Percentiles rank a stretch among this genome's conserved stretches.
Evolutionary conservation across 176 grass and related monocot genomes (phyloP).

Genomic region (Raddia distichophylla): DNA sequence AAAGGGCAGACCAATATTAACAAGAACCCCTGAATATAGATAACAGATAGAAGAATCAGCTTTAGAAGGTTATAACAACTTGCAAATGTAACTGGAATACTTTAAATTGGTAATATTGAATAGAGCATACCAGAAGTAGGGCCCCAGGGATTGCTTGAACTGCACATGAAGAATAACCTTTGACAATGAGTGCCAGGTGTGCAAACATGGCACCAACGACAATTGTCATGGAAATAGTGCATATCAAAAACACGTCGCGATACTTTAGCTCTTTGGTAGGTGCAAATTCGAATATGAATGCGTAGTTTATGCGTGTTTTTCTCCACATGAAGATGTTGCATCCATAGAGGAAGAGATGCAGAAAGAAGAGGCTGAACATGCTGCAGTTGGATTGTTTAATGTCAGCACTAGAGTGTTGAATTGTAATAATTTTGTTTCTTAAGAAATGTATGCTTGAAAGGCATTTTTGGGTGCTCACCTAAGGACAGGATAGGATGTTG

Average conservation of each 20-base stretch:
- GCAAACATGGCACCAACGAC: conserved; percentile 86
- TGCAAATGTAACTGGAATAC: conserved; percentile 14
- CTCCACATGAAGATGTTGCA: conserved; percentile 99
- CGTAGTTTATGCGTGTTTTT: conserved; percentile 89
- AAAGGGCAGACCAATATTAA: conserved; percentile 81
- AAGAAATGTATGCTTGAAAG: conserved; percentile 30
- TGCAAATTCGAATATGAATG: conserved; percentile 92
- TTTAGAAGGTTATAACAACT: conserved; percentile 1
- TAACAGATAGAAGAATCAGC: conserved; percentile 20
- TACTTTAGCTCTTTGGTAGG: conserved; percentile 91
- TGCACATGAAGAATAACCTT: conserved; percentile 66
- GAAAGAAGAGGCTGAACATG: conserved; percentile 95
- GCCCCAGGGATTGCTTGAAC: conserved; percentile 92
- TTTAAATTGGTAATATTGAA: conserved; percentile 22
- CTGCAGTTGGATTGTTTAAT: conserved; percentile 51
- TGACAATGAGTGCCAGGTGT: conserved; percentile 67
- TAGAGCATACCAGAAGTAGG: conserved; percentile 75
- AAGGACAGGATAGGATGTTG: conserved; percentile 91
- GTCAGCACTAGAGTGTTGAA: conserved; percentile 34
- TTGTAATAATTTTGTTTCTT: neutral
- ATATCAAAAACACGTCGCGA: conserved; percentile 79
- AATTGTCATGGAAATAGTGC: conserved; percentile 73
- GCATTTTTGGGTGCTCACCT: conserved; percentile 56
- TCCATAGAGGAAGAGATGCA: conserved; percentile 94
- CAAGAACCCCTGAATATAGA: conserved; percentile 65